Evolutionary conservation across 352 stramenopile species (phyloP).

Genomic region (Pythium plurisporium): DNA sequence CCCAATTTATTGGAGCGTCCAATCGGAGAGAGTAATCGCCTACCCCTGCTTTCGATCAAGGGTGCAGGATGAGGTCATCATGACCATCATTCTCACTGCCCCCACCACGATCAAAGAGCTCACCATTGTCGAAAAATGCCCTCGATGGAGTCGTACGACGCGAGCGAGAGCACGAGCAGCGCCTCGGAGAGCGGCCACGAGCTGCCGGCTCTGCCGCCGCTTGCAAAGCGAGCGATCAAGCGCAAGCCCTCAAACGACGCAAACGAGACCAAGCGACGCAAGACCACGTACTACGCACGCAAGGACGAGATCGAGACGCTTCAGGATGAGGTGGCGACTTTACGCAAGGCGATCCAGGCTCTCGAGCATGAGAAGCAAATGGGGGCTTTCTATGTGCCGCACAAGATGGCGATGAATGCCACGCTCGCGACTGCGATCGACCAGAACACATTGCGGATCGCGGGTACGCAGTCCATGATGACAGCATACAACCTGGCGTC

Average conservation of each 20-base stretch:
- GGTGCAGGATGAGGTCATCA: no score
- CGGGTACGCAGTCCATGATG: constrained; percentile 11
- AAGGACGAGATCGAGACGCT: constrained; percentile 17
- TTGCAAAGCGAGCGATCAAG: background rate
- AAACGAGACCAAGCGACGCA: constrained; percentile 4
- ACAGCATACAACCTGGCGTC: background rate
- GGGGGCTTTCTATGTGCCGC: no score
- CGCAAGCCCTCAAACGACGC: background rate
- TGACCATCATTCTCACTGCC: no score
- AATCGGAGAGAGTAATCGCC: no score
- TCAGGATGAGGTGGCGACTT: background rate
- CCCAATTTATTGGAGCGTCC: no score
- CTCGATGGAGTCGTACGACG: no score
- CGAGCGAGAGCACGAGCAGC: constrained; percentile 3
- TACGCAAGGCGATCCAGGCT: background rate
- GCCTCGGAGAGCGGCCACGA: constrained; percentile 12
- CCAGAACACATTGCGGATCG: constrained; percentile 1
- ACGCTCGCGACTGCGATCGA: background rate
- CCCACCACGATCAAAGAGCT: no score
- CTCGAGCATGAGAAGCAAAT: background rate
- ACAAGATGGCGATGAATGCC: no score
- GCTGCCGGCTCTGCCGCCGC: background rate
- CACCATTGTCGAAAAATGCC: no score
- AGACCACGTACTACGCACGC: constrained; percentile 17
- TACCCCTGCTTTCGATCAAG: no score